These are phyloP conservation scores for Malus sieversii DNA, from an alignment of 306 rosid genomes.

Conservation along the genomic window DNA sequence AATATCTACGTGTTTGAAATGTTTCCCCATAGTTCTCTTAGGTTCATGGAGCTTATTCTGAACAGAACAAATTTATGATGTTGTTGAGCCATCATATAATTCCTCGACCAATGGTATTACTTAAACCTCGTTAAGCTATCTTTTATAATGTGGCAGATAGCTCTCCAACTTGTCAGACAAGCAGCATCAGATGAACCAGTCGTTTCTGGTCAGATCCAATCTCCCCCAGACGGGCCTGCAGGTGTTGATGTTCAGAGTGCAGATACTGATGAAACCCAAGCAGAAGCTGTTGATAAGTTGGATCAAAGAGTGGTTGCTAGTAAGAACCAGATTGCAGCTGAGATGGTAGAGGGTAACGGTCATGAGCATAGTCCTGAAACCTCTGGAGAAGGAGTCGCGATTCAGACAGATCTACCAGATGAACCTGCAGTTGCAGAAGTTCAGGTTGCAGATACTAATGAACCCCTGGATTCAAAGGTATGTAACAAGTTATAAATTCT, in stretches of 20 bases:
- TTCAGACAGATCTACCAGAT: constrained; percentile 18
- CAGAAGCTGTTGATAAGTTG: constrained; percentile 19
- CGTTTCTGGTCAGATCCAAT: not conserved
- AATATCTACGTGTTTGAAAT: not conserved
- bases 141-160: constrained; percentile 59
- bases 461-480: constrained; percentile 44
- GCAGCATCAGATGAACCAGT: constrained; percentile 35
- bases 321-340: constrained; percentile 9
- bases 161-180: constrained; percentile 78
- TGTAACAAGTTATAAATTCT: not conserved
- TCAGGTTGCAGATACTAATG: constrained; percentile 11
- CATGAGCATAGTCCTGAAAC: not conserved
- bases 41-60: not conserved
- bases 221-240: not conserved
- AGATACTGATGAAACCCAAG: constrained; percentile 15
- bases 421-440: constrained; percentile 17
- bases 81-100: not conserved
- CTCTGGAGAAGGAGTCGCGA: not conserved
- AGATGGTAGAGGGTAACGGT: constrained; percentile 9
- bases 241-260: not conserved
- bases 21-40: not conserved
- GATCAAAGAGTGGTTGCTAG: constrained; percentile 16
- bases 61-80: not conserved
- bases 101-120: not conserved
- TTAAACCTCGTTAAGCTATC: constrained; percentile 12